phyloP scores from a whole-genome alignment of 108 stramenopile genomes.

The Craspedostauros australis region DNA sequence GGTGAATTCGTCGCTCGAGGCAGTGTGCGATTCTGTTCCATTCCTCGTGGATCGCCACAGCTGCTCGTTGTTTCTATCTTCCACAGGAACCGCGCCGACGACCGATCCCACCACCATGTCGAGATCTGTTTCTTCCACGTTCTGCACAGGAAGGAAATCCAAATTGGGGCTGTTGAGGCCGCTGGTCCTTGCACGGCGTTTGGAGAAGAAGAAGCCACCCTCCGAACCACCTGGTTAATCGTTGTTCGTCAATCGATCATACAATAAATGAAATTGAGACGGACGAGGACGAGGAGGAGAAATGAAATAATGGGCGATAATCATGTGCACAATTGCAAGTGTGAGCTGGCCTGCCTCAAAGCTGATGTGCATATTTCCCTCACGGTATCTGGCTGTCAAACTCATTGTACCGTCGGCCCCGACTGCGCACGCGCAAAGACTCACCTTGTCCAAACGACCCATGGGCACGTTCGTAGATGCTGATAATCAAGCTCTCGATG shows the following conservation, averaged over 20 bases:
- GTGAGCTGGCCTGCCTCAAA: too few species aligned
- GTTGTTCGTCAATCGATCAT: too few species aligned
- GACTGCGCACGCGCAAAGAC: background rate
- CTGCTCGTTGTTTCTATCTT: slow-evolving; percentile 81
- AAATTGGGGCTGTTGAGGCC: slow-evolving; percentile 77
- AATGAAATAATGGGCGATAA: too few species aligned
- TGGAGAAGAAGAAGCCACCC: slow-evolving; percentile 61
- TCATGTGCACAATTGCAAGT: too few species aligned
- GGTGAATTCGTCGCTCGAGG: slow-evolving; percentile 70
- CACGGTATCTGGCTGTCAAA: background rate
- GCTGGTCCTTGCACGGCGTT: slow-evolving; percentile 63
- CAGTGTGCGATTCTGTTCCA: slow-evolving; percentile 84
- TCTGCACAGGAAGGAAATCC: slow-evolving; percentile 76
- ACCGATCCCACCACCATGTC: slow-evolving; percentile 57
- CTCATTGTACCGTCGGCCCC: background rate
- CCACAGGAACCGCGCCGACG: slow-evolving; percentile 55
- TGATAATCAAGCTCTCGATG: slow-evolving; percentile 73
- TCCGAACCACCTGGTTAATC: slow-evolving; percentile 55
- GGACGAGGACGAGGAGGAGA: too few species aligned
- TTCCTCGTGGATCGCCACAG: slow-evolving; percentile 80
- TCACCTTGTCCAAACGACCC: slow-evolving; percentile 71
- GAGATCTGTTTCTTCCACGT: slow-evolving; percentile 62
- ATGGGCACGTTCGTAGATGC: slow-evolving; percentile 81
- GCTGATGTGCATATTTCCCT: too few species aligned
- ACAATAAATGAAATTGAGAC: too few species aligned